Conservation (phyloP, 345 rosid genomes). For the Populus tremula region DNA sequence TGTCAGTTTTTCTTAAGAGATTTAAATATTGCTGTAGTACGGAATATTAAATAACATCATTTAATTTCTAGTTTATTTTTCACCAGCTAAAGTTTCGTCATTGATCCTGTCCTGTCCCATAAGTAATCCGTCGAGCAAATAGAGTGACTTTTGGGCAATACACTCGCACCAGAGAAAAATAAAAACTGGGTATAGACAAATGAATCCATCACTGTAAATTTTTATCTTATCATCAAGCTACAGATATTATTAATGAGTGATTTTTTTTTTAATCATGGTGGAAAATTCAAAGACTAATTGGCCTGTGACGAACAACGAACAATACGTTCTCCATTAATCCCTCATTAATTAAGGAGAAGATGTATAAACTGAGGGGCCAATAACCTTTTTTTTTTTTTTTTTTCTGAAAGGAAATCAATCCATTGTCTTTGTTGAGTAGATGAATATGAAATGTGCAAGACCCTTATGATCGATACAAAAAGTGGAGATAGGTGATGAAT, state of each 20-base stretch:
- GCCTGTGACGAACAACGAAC: not conserved
- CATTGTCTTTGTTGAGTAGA: not conserved
- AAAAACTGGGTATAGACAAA: not conserved
- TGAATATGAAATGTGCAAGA: not conserved
- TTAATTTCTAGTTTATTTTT: no score
- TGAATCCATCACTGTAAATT: not conserved
- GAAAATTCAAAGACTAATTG: not conserved
- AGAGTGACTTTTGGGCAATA: not conserved
- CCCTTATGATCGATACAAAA: not conserved
- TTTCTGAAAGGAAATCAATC: not conserved
- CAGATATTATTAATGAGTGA: not conserved
- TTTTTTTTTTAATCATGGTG: not conserved
- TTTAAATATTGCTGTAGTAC: not conserved
- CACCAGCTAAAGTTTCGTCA: not conserved
- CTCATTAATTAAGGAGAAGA: not conserved
- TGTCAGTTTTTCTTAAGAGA: not conserved
- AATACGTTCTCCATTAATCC: not conserved
- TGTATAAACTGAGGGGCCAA: not conserved
- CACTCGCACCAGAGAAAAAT: not conserved
- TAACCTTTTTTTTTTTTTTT: not conserved
- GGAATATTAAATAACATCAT: not conserved
- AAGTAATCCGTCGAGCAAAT: not conserved
- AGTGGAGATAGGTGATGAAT: not conserved
- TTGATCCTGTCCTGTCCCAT: not conserved
- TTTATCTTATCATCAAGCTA: not conserved